Evolutionary conservation across 352 stramenopile genomes (phyloP).

Genomic region (Phytophthora sansomeana): DNA sequence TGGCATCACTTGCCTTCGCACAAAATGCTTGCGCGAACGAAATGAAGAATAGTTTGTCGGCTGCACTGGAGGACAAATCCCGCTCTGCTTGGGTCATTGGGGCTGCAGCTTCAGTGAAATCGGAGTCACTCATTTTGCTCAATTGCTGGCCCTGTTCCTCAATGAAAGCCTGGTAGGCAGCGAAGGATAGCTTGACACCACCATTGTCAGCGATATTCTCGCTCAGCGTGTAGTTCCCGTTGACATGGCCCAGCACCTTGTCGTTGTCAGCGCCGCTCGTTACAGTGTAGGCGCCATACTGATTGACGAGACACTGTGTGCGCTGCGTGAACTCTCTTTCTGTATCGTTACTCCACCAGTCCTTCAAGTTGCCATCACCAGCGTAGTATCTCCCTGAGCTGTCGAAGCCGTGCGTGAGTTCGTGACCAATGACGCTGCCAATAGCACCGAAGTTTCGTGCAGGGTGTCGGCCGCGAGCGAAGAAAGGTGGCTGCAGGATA

Average conservation of each 20-base stretch:
- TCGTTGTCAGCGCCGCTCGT: constrained; percentile 46
- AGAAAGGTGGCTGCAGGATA: constrained; percentile 96
- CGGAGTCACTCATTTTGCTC: constrained; percentile 32
- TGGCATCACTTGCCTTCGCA: constrained; percentile 65
- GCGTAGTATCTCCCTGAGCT: constrained; percentile 92
- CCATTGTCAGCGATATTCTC: constrained; percentile 91
- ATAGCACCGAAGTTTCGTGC: constrained; percentile 95
- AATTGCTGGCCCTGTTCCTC: constrained; percentile 25
- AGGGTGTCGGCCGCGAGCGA: constrained; percentile 79
- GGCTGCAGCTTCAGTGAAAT: constrained; percentile 19
- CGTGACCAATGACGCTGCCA: constrained; percentile 94
- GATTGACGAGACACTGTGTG: constrained; percentile 66
- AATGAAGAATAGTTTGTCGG: constrained; percentile 80
- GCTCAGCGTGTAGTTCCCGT: constrained; percentile 80
- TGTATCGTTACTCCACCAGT: constrained; percentile 94
- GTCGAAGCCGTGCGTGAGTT: constrained; percentile 97
- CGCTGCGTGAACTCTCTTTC: constrained; percentile 72
- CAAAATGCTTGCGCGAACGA: constrained; percentile 84
- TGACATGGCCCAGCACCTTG: constrained; percentile 68
- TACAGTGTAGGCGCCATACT: constrained; percentile 65
- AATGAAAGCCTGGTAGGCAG: constrained; percentile 60
- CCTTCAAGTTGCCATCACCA: constrained; percentile 88
- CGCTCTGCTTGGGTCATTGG: constrained; percentile 27
- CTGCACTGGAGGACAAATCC: constrained; percentile 22
- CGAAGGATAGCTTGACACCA: constrained; percentile 75